Conservation (phyloP, 2,329 filamentous ascomycete species). For the Mollisiaceae sp. region DNA sequence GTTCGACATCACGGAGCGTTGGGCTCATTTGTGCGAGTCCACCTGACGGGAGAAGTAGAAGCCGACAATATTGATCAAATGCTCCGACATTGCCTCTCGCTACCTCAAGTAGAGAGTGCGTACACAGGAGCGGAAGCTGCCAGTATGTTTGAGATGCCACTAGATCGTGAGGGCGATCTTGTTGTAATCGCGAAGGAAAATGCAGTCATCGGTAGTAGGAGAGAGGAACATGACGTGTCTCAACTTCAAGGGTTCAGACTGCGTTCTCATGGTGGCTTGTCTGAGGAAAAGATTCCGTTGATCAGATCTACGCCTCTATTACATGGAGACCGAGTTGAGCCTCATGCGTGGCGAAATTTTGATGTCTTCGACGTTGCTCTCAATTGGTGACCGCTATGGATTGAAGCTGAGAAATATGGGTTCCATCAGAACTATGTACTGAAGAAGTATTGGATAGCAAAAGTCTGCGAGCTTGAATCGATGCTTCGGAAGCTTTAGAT, state of each 20-base stretch:
- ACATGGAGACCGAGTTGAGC: not conserved
- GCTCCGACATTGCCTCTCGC: constrained; percentile 29
- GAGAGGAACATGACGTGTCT: constrained; percentile 45
- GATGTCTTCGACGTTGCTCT: constrained; percentile 5
- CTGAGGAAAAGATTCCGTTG: not conserved
- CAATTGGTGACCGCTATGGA: not conserved
- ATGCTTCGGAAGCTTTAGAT: too few relatives aligned
- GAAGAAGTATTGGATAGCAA: too few relatives aligned
- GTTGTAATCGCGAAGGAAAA: constrained; percentile 46
- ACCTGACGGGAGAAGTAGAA: constrained; percentile 38
- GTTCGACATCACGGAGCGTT: constrained; percentile 51
- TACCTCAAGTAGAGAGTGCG: not conserved
- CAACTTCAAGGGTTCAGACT: constrained; percentile 40
- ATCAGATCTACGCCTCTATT: not conserved
- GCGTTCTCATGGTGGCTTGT: constrained; percentile 6
- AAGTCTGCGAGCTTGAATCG: too few relatives aligned
- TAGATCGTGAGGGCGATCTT: constrained; percentile 45
- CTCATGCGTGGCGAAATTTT: not conserved
- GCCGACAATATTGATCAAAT: constrained; percentile 38
- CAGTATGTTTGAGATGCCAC: not conserved
- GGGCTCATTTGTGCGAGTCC: constrained; percentile 49
- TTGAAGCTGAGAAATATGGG: not conserved
- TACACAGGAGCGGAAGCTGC: not conserved
- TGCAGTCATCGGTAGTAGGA: constrained; percentile 46
- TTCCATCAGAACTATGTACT: too few relatives aligned